Percentiles rank a stretch among this genome's conserved stretches.
Evolutionary conservation across 176 grass and related monocot species (phyloP).

Genomic region (Cocos nucifera): DNA sequence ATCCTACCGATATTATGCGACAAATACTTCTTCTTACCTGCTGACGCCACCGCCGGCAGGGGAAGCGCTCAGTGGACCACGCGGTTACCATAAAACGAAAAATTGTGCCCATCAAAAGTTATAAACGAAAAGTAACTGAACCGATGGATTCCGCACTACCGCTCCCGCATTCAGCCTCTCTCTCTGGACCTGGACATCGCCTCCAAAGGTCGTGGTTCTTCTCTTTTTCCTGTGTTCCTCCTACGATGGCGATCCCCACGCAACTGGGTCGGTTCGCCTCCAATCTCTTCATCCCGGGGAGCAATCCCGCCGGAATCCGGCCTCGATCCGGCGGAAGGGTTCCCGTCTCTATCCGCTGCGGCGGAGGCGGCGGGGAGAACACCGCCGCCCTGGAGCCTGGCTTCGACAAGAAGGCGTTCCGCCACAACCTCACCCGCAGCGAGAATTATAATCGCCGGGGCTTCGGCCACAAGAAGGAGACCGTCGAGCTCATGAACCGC

Average conservation of each 20-base stretch:
- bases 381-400: conserved; percentile 43
- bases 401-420: conserved; percentile 97
- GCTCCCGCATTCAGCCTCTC: no score
- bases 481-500: conserved; percentile 77
- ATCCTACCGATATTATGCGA: no score
- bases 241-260: conserved; percentile 49
- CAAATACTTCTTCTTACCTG: no score
- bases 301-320: neutral
- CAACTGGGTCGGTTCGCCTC: conserved; percentile 37
- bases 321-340: conserved; percentile 3
- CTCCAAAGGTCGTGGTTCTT: neutral
- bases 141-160: no score
- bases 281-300: conserved; percentile 28
- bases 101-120: no score
- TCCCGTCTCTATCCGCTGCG: conserved; percentile 51
- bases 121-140: no score
- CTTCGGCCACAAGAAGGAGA: conserved; percentile 96
- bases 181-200: neutral
- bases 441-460: conserved; percentile 94
- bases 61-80: no score
- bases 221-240: neutral
- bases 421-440: conserved; percentile 92
- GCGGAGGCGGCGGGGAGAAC: conserved; percentile 14
- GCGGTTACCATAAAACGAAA: no score
- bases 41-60: no score